These are phyloP conservation scores for Chaetomium cochliodes DNA, from an alignment of 495 filamentous ascomycete species.

Conservation along the genomic window DNA sequence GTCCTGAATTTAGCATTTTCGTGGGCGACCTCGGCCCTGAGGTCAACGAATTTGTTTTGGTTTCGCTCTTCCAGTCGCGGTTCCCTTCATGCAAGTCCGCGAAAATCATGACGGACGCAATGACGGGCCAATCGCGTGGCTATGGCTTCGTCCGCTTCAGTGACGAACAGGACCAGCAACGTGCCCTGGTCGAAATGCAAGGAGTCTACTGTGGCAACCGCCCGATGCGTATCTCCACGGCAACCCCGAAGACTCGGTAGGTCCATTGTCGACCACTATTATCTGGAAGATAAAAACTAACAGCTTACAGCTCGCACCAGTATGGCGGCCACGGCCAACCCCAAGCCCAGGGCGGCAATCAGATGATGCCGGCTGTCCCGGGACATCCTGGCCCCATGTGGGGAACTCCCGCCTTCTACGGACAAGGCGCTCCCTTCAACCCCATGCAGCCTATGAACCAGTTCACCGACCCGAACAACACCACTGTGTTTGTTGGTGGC, in stretches of 20 bases:
- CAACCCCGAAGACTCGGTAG: constrained; percentile 84
- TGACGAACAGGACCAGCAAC: constrained; percentile 91
- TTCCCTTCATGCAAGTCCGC: constrained; percentile 98
- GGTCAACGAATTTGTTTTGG: constrained; percentile 97
- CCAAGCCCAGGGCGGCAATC: constrained; percentile 32
- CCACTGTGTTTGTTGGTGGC: constrained; percentile 97
- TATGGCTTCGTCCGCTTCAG: constrained; percentile 98
- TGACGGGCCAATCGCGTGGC: constrained; percentile 94
- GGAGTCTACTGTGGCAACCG: constrained; percentile 98
- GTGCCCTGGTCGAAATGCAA: constrained; percentile 95
- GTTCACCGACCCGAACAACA: constrained; percentile 99
- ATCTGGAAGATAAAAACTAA: neutral
- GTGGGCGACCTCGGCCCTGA: constrained; percentile 97
- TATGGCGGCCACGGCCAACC: constrained; percentile 34
- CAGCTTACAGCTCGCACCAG: constrained; percentile 36
- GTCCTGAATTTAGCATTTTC: constrained; percentile 95
- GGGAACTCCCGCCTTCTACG: constrained; percentile 35
- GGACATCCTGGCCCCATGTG: constrained; percentile 42
- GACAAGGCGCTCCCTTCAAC: constrained; percentile 41
- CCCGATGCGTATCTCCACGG: constrained; percentile 97
- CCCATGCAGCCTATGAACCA: constrained; percentile 93
- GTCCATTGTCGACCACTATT: constrained; percentile 20
- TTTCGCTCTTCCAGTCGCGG: constrained; percentile 92
- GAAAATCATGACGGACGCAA: constrained; percentile 99
- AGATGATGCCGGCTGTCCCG: constrained; percentile 42